Evolutionary conservation across 2,329 filamentous ascomycete species (phyloP).

Genomic region (Verticillium nonalfalfae): DNA sequence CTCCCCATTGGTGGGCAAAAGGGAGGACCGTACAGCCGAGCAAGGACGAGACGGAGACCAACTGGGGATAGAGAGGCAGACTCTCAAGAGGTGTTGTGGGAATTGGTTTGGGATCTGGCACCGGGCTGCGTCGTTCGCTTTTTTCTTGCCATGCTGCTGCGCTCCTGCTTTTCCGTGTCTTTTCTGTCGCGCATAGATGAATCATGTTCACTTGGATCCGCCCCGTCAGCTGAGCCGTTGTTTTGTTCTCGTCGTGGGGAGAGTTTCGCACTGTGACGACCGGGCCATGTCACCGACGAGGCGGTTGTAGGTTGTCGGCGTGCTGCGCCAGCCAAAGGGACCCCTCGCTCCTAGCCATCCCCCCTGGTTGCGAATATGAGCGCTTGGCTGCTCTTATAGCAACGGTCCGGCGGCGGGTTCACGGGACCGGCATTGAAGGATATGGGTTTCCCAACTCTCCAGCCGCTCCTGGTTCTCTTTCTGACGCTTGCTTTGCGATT

Average conservation of each 20-base stretch:
- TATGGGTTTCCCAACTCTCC: background rate
- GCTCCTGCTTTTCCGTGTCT: constrained; percentile 4
- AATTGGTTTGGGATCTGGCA: constrained; percentile 6
- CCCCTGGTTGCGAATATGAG: background rate
- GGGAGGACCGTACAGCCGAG: background rate
- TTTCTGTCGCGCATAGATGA: constrained; percentile 7
- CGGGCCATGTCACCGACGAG: background rate
- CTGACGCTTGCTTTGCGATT: background rate
- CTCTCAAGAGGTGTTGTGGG: constrained; percentile 10
- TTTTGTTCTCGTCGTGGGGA: background rate
- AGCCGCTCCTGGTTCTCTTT: background rate
- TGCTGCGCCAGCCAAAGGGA: background rate
- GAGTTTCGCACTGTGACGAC: background rate
- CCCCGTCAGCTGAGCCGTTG: background rate
- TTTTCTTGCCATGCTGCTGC: constrained; percentile 3
- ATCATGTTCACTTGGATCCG: constrained; percentile 7
- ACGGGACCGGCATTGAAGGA: background rate
- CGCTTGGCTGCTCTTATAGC: background rate
- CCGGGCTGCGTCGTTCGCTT: constrained; percentile 10
- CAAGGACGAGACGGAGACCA: background rate
- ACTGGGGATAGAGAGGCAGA: background rate
- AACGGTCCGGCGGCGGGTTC: background rate
- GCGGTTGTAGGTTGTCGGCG: background rate
- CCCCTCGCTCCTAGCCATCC: background rate
- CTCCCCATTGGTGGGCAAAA: background rate